Percentiles rank a stretch among this genome's conserved stretches.
Evolutionary conservation across 202 grass and related monocot genomes (phyloP).

Genomic region (Setaria viridis): DNA sequence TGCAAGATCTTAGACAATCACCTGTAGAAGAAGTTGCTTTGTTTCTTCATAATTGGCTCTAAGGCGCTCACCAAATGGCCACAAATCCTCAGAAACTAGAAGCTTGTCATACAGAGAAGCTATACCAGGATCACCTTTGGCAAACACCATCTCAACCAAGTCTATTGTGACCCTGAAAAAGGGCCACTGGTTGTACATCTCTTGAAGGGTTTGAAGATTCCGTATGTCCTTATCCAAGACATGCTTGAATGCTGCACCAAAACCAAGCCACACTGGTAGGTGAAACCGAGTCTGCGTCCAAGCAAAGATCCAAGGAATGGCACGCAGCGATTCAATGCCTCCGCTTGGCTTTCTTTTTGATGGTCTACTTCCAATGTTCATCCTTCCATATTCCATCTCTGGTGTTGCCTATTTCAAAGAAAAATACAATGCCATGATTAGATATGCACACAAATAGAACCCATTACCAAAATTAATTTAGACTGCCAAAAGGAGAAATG

Average conservation of each 20-base stretch:
- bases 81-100: constrained; percentile 81
- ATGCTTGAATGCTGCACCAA: constrained; percentile 89
- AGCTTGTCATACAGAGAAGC: constrained; percentile 90
- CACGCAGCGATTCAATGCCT: constrained; percentile 89
- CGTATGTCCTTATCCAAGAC: constrained; percentile 78
- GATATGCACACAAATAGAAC: constrained; percentile 18
- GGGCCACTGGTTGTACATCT: constrained; percentile 97
- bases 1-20: constrained; percentile 38
- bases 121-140: constrained; percentile 95
- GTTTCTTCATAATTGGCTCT: constrained; percentile 87
- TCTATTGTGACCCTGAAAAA: constrained; percentile 98
- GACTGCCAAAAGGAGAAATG: neutral
- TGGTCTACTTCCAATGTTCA: constrained; percentile 97
- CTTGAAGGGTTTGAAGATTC: constrained; percentile 74
- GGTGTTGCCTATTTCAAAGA: constrained; percentile 69
- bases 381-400: constrained; percentile 91
- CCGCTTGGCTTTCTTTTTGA: constrained; percentile 90
- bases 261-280: constrained; percentile 94
- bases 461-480: neutral
- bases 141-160: constrained; percentile 98
- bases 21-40: constrained; percentile 92
- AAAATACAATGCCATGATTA: neutral
- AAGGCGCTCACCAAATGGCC: constrained; percentile 77
- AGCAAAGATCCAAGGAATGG: constrained; percentile 98
- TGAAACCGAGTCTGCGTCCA: constrained; percentile 98